Evolutionary conservation across 768 basidiomycete species (phyloP), one percentile per base, ranked within the genome.

Genomic region (Serendipita indica): DNA sequence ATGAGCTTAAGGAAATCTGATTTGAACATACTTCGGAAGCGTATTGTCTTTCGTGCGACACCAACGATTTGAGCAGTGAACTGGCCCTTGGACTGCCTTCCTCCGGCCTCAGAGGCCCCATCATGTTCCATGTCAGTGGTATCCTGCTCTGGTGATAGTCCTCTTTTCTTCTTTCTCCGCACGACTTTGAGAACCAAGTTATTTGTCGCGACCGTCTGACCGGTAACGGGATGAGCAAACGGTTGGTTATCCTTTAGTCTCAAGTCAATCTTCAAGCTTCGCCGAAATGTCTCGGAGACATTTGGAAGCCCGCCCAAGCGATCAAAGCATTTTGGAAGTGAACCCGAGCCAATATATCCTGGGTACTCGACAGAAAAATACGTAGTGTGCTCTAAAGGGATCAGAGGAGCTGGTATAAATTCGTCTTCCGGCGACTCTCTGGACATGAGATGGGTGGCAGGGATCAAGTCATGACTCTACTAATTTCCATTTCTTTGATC

Each of bases 291-390:
- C 52, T 72, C 76, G 59, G 92, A 84, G 2, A 97, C 73, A 61
- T 76, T 77, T 27, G 75, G 65, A 63, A 84, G 83, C 3, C 86
- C 83, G 2, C 86, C 89, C 10, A 88, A 74, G 60, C 75, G 80
- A 46, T 75, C 71, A 41, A 91, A 69, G 1, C 84, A 88, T 16
- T 74, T 63, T 0, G 80, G 74, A 3, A 83, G 75, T 33, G 89
- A 86, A 1, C 75, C 67, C 2, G 75, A 70, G 13, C 75, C 71
- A 58, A 96, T 82, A 63, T 89, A 89, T 61, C 91, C 91, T 4
- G 91, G 91, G 71, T 91, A 94, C 69, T 96, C 92, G 61, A 94
- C 74, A 3, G 89, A 84, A 66, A 85, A 86, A 67, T 83, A 86
- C 30, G 79, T 73, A 3, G 74, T 72, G 45, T 25, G 45, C 16